Base-by-base conservation (phyloP, 2,329 filamentous ascomycete genomes). In the Dactylonectria macrodidyma region DNA sequence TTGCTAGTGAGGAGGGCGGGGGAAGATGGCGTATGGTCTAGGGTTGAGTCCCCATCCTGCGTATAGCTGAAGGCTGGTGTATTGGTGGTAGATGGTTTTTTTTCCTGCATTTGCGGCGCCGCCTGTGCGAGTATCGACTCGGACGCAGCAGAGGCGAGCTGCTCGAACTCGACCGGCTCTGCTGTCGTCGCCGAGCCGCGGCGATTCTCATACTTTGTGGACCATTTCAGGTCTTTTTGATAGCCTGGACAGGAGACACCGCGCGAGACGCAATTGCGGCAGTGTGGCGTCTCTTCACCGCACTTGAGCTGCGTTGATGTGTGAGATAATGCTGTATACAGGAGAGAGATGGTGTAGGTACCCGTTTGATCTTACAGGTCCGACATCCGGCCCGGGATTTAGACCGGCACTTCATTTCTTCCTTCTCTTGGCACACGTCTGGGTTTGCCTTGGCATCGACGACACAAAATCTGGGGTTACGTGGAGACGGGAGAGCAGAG, bases 241-340 rank as follows among this genome's bases (percentile, higher is more conserved):
- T 76, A 77, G 2, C 75, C 75, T 3, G 64, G 70, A n/a, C 75
- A 77, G 5, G 60, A 36, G 11, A 74, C 64, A 2, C 75, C 75
- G 30, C 71, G 70, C 9, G 68, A 59, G 5, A 72, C 66, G 16
- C 75, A 77, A 1, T 71, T 66, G 1, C 69, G 68, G 7, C 75
- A 77, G 11, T 48, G 63, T 1, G 75, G 75, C 5, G 71, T 70
- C 5, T 68, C 47, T 51, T 77, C 75, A 26, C 77, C 75, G 30
- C 75, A 77, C 75, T 77, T 77, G 9, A 74, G 65, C 75, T 77
- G 14, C 22, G 51, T 22, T 22, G 19, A 47, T 19, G 34, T 59
- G 33, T 16, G 34, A 33, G 26, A 62, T 34, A 48, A 38, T 19
- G 55, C 38, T 16, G 33, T 19, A 33, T 24, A 10, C 33, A 59